These are phyloP conservation scores for Pilaira anomala DNA, from an alignment of 192 early-diverging fungal genomes.

Conservation along the genomic window DNA sequence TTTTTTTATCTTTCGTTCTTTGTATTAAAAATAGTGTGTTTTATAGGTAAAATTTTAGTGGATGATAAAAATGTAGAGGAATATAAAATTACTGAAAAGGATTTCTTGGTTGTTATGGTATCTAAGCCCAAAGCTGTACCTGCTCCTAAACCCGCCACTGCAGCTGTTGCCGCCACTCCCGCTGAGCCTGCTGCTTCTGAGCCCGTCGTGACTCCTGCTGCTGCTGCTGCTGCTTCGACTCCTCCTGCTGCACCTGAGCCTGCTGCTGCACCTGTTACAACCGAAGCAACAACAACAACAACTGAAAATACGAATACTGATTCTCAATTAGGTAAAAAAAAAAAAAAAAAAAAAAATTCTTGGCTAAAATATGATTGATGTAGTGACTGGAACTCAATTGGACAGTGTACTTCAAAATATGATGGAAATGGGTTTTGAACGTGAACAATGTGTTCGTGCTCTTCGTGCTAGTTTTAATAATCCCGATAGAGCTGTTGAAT, in stretches of 20 bases:
- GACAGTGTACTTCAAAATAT: constrained; percentile 82
- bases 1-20: background rate
- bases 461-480: constrained; percentile 98
- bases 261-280: constrained; percentile 33
- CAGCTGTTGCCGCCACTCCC: constrained; percentile 17
- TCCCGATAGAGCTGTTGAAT: constrained; percentile 95
- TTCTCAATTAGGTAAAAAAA: constrained; percentile 23
- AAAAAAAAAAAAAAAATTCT: too few relatives aligned
- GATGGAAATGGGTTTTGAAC: constrained; percentile 94
- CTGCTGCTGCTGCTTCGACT: constrained; percentile 38
- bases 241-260: constrained; percentile 40
- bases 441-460: constrained; percentile 79
- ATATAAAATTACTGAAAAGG: constrained; percentile 82
- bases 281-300: constrained; percentile 23
- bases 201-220: constrained; percentile 37
- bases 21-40: too few relatives aligned
- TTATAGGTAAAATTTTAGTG: constrained; percentile 80
- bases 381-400: constrained; percentile 76
- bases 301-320: background rate
- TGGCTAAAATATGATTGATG: too few relatives aligned
- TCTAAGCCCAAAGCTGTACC: constrained; percentile 60
- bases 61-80: constrained; percentile 73
- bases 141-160: constrained; percentile 8
- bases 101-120: constrained; percentile 95
- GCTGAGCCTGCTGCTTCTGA: constrained; percentile 41